Conservation (phyloP, 345 rosid genomes). For the Linum usitatissimum region DNA sequence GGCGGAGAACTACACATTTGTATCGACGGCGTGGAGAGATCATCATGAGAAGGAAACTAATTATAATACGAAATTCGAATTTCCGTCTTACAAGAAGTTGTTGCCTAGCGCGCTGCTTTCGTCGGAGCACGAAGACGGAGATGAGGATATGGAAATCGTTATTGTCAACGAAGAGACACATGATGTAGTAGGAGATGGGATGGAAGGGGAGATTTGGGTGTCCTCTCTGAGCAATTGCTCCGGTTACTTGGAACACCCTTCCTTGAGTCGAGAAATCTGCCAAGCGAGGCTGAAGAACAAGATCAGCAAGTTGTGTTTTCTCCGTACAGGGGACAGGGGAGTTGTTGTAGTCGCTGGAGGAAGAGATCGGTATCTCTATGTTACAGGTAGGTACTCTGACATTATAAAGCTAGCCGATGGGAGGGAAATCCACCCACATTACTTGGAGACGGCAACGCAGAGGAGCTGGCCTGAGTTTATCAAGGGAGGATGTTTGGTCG, state of each 20-base stretch:
- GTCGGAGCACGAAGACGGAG: conserved; percentile 12
- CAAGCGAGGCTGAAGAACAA: conserved; percentile 28
- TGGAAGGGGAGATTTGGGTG: conserved; percentile 59
- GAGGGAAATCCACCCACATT: conserved; percentile 39
- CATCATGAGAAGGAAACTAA: background rate
- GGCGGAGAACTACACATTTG: conserved; percentile 57
- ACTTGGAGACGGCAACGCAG: conserved; percentile 39
- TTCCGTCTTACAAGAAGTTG: conserved; percentile 35
- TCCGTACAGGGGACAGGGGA: conserved; percentile 49
- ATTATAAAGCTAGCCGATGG: conserved; percentile 22
- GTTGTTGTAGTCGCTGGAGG: conserved; percentile 22
- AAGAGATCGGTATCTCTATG: conserved; percentile 39
- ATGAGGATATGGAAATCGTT: conserved; percentile 35
- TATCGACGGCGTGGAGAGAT: conserved; percentile 54
- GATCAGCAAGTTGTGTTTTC: conserved; percentile 16
- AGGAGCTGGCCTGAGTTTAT: conserved; percentile 25
- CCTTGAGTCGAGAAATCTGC: conserved; percentile 31
- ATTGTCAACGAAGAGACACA: conserved; percentile 38
- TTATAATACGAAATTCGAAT: conserved; percentile 8
- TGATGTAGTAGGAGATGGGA: conserved; percentile 37
- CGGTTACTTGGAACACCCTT: conserved; percentile 47
- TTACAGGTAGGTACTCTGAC: conserved; percentile 44
- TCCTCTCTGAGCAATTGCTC: conserved; percentile 56
- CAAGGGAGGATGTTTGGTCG: conserved; percentile 46
- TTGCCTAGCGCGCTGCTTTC: conserved; percentile 41